Conservation (phyloP, 83 land plant species). For the Thuja plicata region DNA sequence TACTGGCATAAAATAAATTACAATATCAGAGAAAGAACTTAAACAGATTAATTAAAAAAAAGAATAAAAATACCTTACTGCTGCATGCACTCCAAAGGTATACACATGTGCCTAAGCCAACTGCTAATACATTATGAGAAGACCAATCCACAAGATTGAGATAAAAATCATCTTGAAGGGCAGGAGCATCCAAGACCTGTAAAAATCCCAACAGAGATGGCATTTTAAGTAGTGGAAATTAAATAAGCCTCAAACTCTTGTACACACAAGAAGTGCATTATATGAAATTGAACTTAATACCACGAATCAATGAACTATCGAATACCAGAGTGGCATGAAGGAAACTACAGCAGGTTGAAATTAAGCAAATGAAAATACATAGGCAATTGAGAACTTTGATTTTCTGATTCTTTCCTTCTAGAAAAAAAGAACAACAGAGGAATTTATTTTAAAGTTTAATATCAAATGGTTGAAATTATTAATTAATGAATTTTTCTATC, state of each 20-base stretch:
- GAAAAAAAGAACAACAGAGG: not conserved
- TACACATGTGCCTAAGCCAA: slow-evolving; percentile 91
- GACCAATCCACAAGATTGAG: slow-evolving; percentile 96
- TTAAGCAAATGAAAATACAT: not conserved
- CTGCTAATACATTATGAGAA: slow-evolving; percentile 86
- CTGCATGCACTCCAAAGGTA: slow-evolving; percentile 99
- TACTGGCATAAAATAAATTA: not conserved
- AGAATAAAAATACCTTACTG: slow-evolving; percentile 69
- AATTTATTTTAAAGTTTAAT: not conserved
- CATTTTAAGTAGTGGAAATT: not conserved
- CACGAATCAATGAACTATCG: not conserved
- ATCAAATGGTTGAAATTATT: not conserved
- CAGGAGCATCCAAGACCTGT: slow-evolving; percentile 95
- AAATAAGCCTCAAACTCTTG: not conserved
- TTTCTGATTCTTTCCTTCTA: not conserved
- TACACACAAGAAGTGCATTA: not conserved
- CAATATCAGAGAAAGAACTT: not conserved
- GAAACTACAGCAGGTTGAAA: not conserved
- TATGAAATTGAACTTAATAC: slow-evolving; percentile 4
- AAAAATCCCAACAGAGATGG: slow-evolving; percentile 3
- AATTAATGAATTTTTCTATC: not conserved
- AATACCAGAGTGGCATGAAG: not conserved
- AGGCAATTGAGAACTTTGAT: not conserved
- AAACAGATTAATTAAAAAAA: not conserved
- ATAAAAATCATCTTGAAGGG: slow-evolving; percentile 93